Base-by-base conservation (phyloP, 305 asterid genomes). In the Salvia sclarea region DNA sequence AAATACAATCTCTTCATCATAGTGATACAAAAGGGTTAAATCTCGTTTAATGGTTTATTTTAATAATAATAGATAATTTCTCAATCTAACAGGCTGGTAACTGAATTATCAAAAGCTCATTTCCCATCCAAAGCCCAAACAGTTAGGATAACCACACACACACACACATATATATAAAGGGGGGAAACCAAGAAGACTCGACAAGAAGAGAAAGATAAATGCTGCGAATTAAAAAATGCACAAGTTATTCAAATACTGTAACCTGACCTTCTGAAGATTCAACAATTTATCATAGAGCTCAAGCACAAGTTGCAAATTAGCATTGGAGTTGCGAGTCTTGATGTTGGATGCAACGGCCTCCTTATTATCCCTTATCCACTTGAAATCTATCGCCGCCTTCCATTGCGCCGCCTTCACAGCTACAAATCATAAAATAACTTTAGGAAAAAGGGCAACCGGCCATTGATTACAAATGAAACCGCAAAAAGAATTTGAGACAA, bases 371-470 rank as follows among this genome's bases (percentile, higher is more conserved):
- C 96, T 83, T 66, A 94, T 87, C 96, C 95, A 87, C 83, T 94
- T 94, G 71, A 87, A 94, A 80, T 91, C 97, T 57, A 94, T 83
- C n/a, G 96, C 84, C 1, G 99, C 99, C 82, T 84, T 91, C 99
- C 97, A 94, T 60, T 89, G 96, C 61, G 84, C 86, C 70, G 79
- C 78, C 88, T 84, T 86, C 77, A 50, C 76, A 73, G 9, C 89
- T 90, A 68, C 10, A 69, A 65, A 79, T 17, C 55, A 35, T 63
- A 61, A 3, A 30, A 44, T 49, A 49, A 20, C 9, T 49, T 49
- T 18, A 21, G 6, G 44, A n/a, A 6, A 48, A 16, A 40, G 22
- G 38, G 28, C 31, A 14, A 20, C 63, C 66, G 21, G 60, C 28
- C 4, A 41, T 16, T 18, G 31, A 54, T 22, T 21, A 33, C 5